Evolutionary conservation across 192 early-diverging fungal genomes (phyloP), one percentile per base, ranked within the genome.

Genomic region (Chytriomyces confervae): DNA sequence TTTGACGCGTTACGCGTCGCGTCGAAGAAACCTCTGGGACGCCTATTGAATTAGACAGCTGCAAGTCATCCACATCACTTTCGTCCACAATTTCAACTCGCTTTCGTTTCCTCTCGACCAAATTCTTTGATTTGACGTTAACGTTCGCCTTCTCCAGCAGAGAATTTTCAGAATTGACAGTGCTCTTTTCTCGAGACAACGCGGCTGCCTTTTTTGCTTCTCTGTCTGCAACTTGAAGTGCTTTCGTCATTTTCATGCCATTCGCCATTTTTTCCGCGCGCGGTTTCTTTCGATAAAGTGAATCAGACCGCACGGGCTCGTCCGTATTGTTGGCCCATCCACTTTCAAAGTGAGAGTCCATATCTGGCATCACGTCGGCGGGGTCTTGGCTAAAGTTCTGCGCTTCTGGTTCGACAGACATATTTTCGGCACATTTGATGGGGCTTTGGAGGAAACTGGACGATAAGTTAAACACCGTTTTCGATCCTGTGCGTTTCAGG

Each of bases 201-300:
- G 36, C 36, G 36, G 36, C 36, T 36, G 36, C 36, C 36, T 4
- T 50, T 16, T 23, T 70, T 45, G 27, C 27, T 20, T 70, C 69
- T 23, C 50, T 16, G 10, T 70, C 50, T 50, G 47, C 69, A 6
- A 53, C 49, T 45, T 53, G 16, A 16, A 70, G 20, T 3, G 50
- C 69, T 43, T 53, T 70, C n/a, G 69, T 70, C n/a, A 23, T 50
- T 29, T 70, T 70, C 51, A 70, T 53, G n/a, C 69, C 69, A 57
- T 49, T 51, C 23, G 69, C 49, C 69, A 70, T 51, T 53, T 57
- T 70, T 27, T 70, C 60, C 20, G 50, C 50, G 18, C 69, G 46
- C 1, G 53, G 11, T 70, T 70, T 29, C 50, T 53, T 49, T 11
- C 47, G 29, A n/a, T 53, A 0, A 53, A 47, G 10, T 53, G 47